Percentiles rank a stretch among this genome's conserved stretches.
Evolutionary conservation across 139 green algal genomes (phyloP).

Genomic region (Chlorella sorokiniana): DNA sequence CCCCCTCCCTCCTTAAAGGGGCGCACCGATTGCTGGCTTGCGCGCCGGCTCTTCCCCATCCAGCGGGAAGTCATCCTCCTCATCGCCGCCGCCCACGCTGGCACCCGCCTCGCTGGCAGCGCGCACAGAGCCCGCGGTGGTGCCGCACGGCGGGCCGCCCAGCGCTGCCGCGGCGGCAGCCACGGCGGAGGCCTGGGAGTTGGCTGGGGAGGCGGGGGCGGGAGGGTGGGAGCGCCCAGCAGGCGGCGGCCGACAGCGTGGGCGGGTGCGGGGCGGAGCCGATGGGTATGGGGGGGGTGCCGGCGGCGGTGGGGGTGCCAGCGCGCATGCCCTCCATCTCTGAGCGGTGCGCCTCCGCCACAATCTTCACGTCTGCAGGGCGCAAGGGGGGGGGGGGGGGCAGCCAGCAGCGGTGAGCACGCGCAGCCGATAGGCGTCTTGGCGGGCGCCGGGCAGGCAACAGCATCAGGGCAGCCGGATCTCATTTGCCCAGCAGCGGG

Average conservation of each 20-base stretch:
- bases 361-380: slow-evolving; percentile 44
- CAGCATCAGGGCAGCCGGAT: not conserved
- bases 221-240: not conserved
- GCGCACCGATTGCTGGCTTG: slow-evolving; percentile 16
- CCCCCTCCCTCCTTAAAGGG: no score
- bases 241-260: not conserved
- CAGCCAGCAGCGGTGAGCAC: not conserved
- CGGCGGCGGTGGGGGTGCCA: not conserved
- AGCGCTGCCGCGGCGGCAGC: not conserved
- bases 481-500: no score
- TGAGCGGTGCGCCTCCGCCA: slow-evolving; percentile 45
- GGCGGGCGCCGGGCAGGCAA: not conserved
- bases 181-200: not conserved
- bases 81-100: not conserved
- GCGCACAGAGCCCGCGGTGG: not conserved
- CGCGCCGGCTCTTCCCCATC: slow-evolving; percentile 4
- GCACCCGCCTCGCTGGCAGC: not conserved
- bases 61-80: slow-evolving; percentile 24
- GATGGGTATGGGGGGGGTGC: not conserved
- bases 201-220: not conserved
- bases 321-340: slow-evolving; percentile 32
- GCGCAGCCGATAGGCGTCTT: no score
- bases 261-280: no score
- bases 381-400: not conserved
- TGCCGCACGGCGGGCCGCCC: not conserved